Evolutionary conservation across 768 basidiomycete genomes (phyloP), one percentile per base, ranked within the genome.

Genomic region (Podaxis carcinomalis): DNA sequence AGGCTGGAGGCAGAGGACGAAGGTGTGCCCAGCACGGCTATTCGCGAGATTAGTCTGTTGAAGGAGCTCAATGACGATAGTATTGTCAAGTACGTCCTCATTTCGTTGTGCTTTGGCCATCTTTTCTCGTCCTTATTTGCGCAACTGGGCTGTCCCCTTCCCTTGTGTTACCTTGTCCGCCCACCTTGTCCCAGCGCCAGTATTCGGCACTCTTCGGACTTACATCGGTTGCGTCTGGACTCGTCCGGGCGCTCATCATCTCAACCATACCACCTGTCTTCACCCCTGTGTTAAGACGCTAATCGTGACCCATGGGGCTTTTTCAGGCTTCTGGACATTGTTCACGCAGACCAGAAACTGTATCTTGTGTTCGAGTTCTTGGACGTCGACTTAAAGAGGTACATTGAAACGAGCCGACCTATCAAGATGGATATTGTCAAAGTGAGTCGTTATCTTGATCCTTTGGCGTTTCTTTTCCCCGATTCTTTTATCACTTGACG

Each of bases 321-420:
- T 28, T 55, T 65, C 68, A 98, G 97, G 72, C 79, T 98, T 63
- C 80, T 97, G 56, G 95, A 99, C 74, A 97, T 98, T 66, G 93
- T 98, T 3, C 96, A 98, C 70, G 90, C 90, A 11, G 97, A 99
- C 73, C 89, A 95, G 75, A 97, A 97, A 74, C 83, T 99, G 35
- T 99, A 95, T 76, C 87, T 99, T 62, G 97, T 99, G 36, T 97
- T 95, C 70, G 97, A 99, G 75, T 98, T 95, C 75, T 82, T 99
- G 59, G 95, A 99, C 70, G 88, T 95, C 61, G 97, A 99, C 75
- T 77, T 99, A 64, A 99, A 99, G 74, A 84, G 91, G 36, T 99
- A 95, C 75, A 98, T 98, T 85, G 97, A 98, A 72, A 86, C 86
- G 39, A 87, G 88, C 54, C 95, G 83, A 71, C 91, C 92, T 44